Conservation (phyloP, 2,329 filamentous ascomycete genomes). For the Mycogone perniciosa region DNA sequence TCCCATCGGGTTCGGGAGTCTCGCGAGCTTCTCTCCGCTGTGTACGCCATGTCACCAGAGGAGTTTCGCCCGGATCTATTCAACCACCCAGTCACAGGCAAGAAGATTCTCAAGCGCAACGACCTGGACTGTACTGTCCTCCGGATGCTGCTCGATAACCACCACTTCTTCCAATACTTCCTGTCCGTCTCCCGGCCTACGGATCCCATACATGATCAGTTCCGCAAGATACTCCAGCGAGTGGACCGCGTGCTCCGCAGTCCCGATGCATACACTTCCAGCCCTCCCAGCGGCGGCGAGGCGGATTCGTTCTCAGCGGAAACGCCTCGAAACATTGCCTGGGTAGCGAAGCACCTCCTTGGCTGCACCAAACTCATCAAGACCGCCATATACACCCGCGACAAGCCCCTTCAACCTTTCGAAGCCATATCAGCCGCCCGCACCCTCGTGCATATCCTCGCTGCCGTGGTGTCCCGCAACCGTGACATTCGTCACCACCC, state of each 20-base stretch:
- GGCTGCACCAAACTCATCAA: slow-evolving; percentile 38
- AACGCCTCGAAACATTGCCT: slow-evolving; percentile 35
- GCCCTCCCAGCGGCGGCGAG: not conserved
- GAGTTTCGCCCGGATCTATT: slow-evolving; percentile 44
- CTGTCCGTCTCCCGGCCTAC: slow-evolving; percentile 38
- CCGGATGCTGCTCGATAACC: slow-evolving; percentile 47
- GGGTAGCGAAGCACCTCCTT: slow-evolving; percentile 44
- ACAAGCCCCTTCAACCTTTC: slow-evolving; percentile 28
- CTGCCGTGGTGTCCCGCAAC: slow-evolving; percentile 36
- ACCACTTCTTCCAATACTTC: slow-evolving; percentile 50
- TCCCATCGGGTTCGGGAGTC: slow-evolving; percentile 40
- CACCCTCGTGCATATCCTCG: slow-evolving; percentile 43
- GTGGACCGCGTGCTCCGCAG: slow-evolving; percentile 40
- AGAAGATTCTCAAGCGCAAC: slow-evolving; percentile 34
- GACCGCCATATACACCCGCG: slow-evolving; percentile 33
- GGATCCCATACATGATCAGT: slow-evolving; percentile 40
- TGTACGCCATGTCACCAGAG: slow-evolving; percentile 34
- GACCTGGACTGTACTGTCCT: slow-evolving; percentile 47
- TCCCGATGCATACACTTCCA: slow-evolving; percentile 28
- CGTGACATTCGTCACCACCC: slow-evolving; percentile 26
- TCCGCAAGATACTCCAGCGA: slow-evolving; percentile 42
- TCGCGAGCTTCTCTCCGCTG: slow-evolving; percentile 44
- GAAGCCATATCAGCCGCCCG: slow-evolving; percentile 42
- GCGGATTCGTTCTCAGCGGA: slow-evolving; percentile 19
- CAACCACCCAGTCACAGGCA: slow-evolving; percentile 22